phyloP scores from a whole-genome alignment of 2,329 filamentous ascomycete species.

The Pestalotiopsis sp. region DNA sequence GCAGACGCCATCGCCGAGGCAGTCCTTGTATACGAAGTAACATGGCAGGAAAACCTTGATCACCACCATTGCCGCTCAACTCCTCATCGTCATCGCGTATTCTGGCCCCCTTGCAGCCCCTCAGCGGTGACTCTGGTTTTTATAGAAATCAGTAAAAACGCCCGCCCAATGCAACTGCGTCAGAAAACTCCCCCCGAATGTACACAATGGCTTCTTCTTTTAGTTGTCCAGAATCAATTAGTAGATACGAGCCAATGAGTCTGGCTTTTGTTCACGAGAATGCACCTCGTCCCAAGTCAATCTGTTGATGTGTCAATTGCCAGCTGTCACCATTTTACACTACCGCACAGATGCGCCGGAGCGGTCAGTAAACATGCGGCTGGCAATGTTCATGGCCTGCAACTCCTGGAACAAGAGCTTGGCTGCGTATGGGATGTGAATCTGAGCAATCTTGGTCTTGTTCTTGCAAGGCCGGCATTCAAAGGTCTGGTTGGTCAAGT shows the following conservation, averaged over 20 bases:
- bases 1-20: not conserved
- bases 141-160: conserved; percentile 5
- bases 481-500: conserved; percentile 93
- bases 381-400: conserved; percentile 97
- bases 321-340: too few relatives aligned
- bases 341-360: conserved; percentile 74
- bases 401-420: conserved; percentile 99
- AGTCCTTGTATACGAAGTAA: not conserved
- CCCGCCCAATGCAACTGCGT: conserved; percentile 6
- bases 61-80: not conserved
- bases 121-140: not conserved
- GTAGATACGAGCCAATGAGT: not conserved
- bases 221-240: not conserved
- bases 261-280: not conserved
- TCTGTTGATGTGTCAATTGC: not conserved
- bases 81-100: not conserved
- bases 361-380: conserved; percentile 91
- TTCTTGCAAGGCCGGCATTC: conserved; percentile 98
- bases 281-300: not conserved
- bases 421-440: conserved; percentile 96
- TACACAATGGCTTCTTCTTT: not conserved
- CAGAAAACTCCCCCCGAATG: conserved; percentile 3
- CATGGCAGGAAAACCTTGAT: not conserved
- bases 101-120: not conserved
- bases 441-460: conserved; percentile 97